Base-by-base conservation (phyloP, 306 rosid genomes). In the Trifolium repens region DNA sequence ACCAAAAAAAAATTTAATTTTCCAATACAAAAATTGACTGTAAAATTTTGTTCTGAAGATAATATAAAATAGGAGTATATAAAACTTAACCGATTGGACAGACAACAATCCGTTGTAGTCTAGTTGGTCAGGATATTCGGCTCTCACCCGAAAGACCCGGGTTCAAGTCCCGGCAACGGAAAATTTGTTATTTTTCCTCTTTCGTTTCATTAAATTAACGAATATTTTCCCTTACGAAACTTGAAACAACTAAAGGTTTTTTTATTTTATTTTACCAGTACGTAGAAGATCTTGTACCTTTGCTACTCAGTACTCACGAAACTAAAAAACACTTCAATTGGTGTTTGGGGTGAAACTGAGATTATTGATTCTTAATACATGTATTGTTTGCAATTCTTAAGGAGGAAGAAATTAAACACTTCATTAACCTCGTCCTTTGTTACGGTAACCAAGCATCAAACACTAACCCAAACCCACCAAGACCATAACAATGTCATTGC, bases 71-170 rank as follows among this genome's bases (percentile, higher is more conserved):
- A n/a, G n/a, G n/a, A n/a, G n/a, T n/a, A n/a, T n/a, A n/a, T n/a
- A n/a, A n/a, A n/a, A 22, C 24, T 22, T 22, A 22, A 22, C 1
- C 24, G 24, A 22, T 22, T 0, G 1, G 1, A 22, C 1, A 22
- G 24, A 22, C 24, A 22, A 1, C 24, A 22, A 46, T 64, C 73
- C 80, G 67, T 76, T 76, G 80, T 76, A 76, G 74, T 76, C 74
- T 66, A 67, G 80, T 27, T 76, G 67, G 74, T 76, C 7, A 76
- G 79, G 79, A 52, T 65, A 65, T 46, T 66, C 78, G 63, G 63
- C 71, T 74, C 71, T 74, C 71, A 74, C 78, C 78, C 50, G 71
- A 62, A 49, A 73, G 78, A 75, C 66, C 66, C 66, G 73, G 80
- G 67, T 76, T 76, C 67, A 14, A 66, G 67, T 66, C 79, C 71